A percentile compares a stretch with the other conserved stretches of the same genome.
Conservation (phyloP, 2,329 filamentous ascomycete species). For the Penicillium sp. region DNA sequence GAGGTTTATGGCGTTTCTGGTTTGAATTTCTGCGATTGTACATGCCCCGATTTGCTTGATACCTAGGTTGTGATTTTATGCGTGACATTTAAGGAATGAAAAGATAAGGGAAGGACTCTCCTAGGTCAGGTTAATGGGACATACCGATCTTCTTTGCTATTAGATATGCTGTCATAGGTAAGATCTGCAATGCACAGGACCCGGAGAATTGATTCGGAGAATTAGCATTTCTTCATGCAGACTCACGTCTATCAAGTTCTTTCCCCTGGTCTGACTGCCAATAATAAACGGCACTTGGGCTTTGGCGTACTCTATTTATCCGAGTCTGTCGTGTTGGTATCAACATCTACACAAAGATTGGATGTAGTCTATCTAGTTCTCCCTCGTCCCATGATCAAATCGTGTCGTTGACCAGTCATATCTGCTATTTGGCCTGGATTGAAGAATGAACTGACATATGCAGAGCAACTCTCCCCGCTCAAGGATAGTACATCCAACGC, state of each 20-base stretch:
- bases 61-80: not conserved
- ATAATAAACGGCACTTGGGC: not conserved
- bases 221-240: not conserved
- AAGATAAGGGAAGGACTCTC: no score
- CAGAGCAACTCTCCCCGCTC: not conserved
- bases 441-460: not conserved
- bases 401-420: not conserved
- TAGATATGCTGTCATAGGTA: not conserved
- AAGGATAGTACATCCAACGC: not conserved
- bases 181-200: not conserved
- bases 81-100: not conserved
- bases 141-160: not conserved
- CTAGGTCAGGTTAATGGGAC: not conserved
- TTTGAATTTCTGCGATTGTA: not conserved
- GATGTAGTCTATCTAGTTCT: no score
- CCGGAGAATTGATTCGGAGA: constrained; percentile 11
- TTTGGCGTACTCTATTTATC: constrained; percentile 1
- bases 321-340: not conserved
- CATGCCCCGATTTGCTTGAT: not conserved
- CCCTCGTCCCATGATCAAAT: not conserved
- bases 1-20: not conserved
- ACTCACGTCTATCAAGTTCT: not conserved
- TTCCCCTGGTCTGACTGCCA: not conserved
- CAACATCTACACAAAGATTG: not conserved
- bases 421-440: not conserved